phyloP scores from a whole-genome alignment of 257 asterid genomes.

The Fraxinus quadrangulata region DNA sequence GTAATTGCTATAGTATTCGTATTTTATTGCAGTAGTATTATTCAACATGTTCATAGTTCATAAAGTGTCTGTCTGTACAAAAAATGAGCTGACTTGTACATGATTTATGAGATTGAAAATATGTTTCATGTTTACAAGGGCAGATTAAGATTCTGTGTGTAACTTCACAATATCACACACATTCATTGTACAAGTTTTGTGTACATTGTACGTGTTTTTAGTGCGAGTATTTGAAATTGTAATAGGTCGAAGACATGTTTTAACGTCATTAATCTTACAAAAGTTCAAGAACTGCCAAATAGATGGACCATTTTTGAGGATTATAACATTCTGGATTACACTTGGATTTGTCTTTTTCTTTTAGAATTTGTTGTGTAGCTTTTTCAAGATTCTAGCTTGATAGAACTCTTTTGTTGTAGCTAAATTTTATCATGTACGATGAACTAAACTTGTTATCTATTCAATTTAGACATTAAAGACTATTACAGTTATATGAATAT shows the following conservation, averaged over 20 bases:
- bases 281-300: neutral
- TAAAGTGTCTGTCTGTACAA: conserved; percentile 16
- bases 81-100: neutral
- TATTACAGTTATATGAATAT: neutral
- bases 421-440: neutral
- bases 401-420: neutral
- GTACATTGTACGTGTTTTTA: neutral
- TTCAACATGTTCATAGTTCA: conserved; percentile 26
- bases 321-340: neutral
- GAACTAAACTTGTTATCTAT: too few species aligned
- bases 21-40: conserved; percentile 9
- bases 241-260: neutral
- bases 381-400: neutral
- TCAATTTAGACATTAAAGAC: neutral
- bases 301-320: neutral
- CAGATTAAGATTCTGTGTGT: neutral
- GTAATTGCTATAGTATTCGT: conserved; percentile 24
- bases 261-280: neutral
- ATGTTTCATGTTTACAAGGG: neutral
- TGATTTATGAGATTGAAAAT: neutral
- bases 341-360: neutral
- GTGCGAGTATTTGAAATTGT: neutral
- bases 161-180: neutral
- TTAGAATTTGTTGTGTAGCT: neutral
- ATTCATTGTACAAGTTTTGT: neutral